phyloP scores from a whole-genome alignment of 2,329 filamentous ascomycete genomes.

The Colletotrichum agaves region DNA sequence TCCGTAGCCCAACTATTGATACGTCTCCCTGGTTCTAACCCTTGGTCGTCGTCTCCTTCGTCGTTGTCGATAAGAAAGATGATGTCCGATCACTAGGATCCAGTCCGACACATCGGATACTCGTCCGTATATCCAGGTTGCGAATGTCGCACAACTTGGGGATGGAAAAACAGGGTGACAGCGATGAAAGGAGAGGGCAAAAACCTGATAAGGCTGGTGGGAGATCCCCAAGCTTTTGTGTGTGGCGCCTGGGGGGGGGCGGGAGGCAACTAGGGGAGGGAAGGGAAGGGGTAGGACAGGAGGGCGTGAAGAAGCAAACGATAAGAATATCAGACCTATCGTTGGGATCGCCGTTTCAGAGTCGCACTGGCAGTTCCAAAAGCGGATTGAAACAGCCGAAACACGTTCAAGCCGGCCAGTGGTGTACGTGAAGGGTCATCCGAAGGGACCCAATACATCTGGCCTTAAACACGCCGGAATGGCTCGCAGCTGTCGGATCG shows the following conservation, averaged over 20 bases:
- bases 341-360: slow-evolving; percentile 52
- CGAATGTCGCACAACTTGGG: slow-evolving; percentile 33
- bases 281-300: slow-evolving; percentile 35
- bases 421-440: slow-evolving; percentile 41
- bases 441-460: slow-evolving; percentile 40
- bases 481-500: slow-evolving; percentile 38
- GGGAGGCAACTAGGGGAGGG: slow-evolving; percentile 22
- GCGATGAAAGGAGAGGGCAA: slow-evolving; percentile 12
- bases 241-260: slow-evolving; percentile 36
- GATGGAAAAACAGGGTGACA: slow-evolving; percentile 28
- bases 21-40: not conserved
- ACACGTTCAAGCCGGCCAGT: slow-evolving; percentile 48
- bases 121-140: slow-evolving; percentile 35
- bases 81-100: slow-evolving; percentile 34
- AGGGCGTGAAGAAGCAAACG: slow-evolving; percentile 36
- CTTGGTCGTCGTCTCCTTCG: not conserved
- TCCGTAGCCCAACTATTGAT: slow-evolving; percentile 1
- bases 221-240: slow-evolving; percentile 38
- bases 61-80: not conserved
- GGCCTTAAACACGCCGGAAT: slow-evolving; percentile 39
- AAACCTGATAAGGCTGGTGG: slow-evolving; percentile 33
- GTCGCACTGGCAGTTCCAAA: slow-evolving; percentile 50
- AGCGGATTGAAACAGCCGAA: slow-evolving; percentile 54
- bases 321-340: slow-evolving; percentile 46
- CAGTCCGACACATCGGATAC: slow-evolving; percentile 37